These are phyloP conservation scores for Populus hybrid DNA, from an alignment of 441 rosid species.

Conservation along the genomic window DNA sequence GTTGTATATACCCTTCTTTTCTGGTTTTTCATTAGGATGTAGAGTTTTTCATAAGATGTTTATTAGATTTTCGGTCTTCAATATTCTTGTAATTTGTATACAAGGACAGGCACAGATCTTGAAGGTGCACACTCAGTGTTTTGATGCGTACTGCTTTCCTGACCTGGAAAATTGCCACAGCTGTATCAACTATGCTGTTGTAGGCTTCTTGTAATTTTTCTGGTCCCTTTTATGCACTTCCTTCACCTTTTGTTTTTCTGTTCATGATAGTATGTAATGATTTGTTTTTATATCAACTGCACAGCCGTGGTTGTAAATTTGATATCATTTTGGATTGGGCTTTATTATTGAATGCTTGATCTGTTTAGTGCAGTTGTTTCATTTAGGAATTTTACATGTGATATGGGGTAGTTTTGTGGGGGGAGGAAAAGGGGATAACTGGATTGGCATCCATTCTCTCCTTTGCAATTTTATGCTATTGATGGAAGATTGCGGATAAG, in stretches of 20 bases:
- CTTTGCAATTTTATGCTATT: not conserved
- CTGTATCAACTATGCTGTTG: not conserved
- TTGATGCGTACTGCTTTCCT: not conserved
- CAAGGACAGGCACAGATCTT: conserved; percentile 6
- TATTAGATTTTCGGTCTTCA: conserved; percentile 7
- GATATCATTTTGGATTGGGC: not conserved
- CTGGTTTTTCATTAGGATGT: conserved; percentile 7
- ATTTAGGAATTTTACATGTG: not conserved
- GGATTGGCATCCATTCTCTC: not conserved
- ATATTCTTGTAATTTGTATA: not conserved
- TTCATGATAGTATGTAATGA: not conserved
- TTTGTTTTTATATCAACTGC: not conserved
- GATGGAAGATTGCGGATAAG: not conserved
- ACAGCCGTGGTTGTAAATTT: not conserved
- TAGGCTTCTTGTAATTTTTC: not conserved
- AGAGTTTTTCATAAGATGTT: conserved; percentile 10
- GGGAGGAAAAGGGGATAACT: not conserved
- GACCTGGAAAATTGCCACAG: conserved; percentile 7
- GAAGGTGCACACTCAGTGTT: conserved; percentile 8
- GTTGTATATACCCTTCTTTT: conserved; percentile 14
- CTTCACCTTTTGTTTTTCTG: not conserved
- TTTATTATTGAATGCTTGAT: not conserved
- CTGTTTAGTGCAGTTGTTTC: not conserved
- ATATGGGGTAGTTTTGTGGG: not conserved
- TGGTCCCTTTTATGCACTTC: not conserved